These are phyloP conservation scores for Mycena amicta DNA, from an alignment of 768 basidiomycete genomes.

Conservation along the genomic window DNA sequence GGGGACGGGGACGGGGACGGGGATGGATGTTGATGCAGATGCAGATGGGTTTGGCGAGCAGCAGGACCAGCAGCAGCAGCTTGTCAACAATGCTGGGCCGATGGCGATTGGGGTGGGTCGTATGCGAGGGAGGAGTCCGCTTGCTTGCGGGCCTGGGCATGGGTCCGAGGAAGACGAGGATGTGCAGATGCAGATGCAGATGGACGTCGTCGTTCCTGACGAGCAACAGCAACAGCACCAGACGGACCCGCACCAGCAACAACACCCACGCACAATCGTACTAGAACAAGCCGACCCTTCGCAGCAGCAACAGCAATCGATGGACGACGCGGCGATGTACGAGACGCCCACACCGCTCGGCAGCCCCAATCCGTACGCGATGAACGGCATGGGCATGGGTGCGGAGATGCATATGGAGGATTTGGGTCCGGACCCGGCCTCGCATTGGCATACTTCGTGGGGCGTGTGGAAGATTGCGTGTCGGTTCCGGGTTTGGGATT, in stretches of 20 bases:
- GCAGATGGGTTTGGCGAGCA: background rate
- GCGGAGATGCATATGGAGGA: constrained; percentile 1
- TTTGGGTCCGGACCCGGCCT: constrained; percentile 14
- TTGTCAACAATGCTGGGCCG: no score
- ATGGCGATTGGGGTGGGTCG: no score
- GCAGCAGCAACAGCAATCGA: background rate
- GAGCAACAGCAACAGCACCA: background rate
- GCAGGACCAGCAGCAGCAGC: constrained; percentile 2
- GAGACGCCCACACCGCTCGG: background rate
- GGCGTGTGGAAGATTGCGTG: constrained; percentile 24
- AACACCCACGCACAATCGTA: no score
- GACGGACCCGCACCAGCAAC: no score
- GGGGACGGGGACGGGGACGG: background rate
- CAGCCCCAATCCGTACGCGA: no score
- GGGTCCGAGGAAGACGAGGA: background rate
- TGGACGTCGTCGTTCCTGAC: background rate
- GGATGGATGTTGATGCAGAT: background rate
- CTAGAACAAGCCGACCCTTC: no score
- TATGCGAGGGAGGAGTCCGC: constrained; percentile 10
- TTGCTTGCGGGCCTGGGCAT: background rate
- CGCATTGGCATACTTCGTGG: constrained; percentile 14
- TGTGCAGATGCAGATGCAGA: background rate
- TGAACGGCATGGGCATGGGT: background rate
- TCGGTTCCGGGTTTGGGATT: constrained; percentile 21
- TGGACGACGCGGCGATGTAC: background rate